Conservation (phyloP, 148 eudicot genomes). For the Persicaria tinctoria region DNA sequence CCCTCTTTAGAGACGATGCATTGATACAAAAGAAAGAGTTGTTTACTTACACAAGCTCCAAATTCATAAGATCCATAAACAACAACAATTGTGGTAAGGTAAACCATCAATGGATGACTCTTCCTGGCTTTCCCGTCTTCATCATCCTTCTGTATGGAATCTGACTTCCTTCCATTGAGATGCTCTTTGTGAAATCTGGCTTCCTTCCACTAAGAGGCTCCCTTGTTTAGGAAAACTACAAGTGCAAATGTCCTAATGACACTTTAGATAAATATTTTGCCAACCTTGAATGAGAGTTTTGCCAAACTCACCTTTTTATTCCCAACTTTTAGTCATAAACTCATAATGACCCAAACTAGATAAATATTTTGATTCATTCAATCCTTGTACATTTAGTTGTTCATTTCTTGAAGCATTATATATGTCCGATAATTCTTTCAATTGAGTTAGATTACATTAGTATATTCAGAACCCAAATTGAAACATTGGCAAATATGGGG, state of each 20-base stretch:
- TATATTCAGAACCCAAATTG: neutral
- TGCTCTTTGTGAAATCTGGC: neutral
- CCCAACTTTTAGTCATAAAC: neutral
- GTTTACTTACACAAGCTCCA: constrained; percentile 68
- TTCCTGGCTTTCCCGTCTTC: neutral
- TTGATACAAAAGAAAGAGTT: neutral
- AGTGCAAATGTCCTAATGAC: neutral
- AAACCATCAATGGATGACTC: constrained; percentile 36
- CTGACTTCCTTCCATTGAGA: constrained; percentile 5
- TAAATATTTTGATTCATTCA: too few species aligned
- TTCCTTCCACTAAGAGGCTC: neutral
- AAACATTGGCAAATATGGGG: neutral
- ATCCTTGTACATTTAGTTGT: too few species aligned
- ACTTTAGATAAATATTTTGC: neutral
- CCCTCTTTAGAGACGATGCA: too few species aligned
- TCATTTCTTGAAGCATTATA: too few species aligned
- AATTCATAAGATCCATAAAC: constrained; percentile 88
- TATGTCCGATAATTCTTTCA: too few species aligned
- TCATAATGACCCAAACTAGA: neutral
- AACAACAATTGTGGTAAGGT: constrained; percentile 66
- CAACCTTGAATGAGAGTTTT: neutral
- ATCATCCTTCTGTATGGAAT: constrained; percentile 7
- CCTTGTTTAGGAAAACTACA: neutral
- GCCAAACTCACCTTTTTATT: neutral
- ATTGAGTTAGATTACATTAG: too few species aligned